Evolutionary conservation across 1,284 basidiomycete species (phyloP).

Genomic region (Microstroma glucosiphilum): DNA sequence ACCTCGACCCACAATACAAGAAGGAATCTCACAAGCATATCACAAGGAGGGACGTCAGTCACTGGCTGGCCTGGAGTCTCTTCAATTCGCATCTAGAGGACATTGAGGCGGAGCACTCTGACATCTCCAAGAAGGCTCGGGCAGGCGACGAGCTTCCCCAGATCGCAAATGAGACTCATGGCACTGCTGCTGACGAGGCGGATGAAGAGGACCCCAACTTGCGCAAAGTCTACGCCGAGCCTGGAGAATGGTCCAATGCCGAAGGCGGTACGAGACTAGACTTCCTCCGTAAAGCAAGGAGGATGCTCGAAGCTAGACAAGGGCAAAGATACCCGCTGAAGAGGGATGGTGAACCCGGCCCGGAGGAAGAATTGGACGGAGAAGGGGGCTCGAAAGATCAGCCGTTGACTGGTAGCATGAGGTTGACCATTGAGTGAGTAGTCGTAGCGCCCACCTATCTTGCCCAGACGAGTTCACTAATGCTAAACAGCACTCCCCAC

Average conservation of each 20-base stretch:
- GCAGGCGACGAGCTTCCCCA: conserved; percentile 2
- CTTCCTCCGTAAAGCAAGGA: conserved; percentile 36
- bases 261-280: conserved; percentile 23
- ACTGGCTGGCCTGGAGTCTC: conserved; percentile 47
- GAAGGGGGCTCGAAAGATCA: not conserved
- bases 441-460: too few species aligned
- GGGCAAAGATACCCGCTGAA: conserved; percentile 28
- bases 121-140: conserved; percentile 4
- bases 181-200: not conserved
- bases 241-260: conserved; percentile 28
- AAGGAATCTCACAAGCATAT: conserved; percentile 20
- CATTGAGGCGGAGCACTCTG: conserved; percentile 24
- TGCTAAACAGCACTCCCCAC: not conserved
- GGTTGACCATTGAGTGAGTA: conserved; percentile 40
- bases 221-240: conserved; percentile 11
- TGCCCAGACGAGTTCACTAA: too few species aligned
- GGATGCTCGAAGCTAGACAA: conserved; percentile 40
- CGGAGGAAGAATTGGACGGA: not conserved
- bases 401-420: conserved; percentile 25
- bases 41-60: conserved; percentile 32
- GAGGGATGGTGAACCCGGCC: conserved; percentile 12
- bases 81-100: conserved; percentile 33
- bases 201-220: conserved; percentile 6
- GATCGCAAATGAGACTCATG: conserved; percentile 7
- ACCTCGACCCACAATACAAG: conserved; percentile 11